Base-by-base conservation (phyloP, 768 basidiomycete genomes). In the Coprinopsis sp. region DNA sequence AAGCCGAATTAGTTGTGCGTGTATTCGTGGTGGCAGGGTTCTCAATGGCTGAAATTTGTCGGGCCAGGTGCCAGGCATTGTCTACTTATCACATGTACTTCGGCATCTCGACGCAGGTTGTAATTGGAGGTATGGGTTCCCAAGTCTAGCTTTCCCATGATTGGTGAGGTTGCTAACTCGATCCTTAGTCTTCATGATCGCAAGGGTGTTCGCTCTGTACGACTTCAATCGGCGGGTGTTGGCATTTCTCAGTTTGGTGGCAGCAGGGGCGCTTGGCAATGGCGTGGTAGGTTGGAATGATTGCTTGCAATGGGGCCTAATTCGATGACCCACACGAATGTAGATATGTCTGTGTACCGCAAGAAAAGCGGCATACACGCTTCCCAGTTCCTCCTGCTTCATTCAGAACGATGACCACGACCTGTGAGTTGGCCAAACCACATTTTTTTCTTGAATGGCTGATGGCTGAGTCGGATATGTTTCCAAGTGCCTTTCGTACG, bases 171-270 rank as follows among this genome's bases (percentile, higher is more conserved):
- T 27, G 4, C 21, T 29, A 39, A 36, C 25, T 46, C 11, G 34
- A 29, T 16, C 27, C 10, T n/a, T 27, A 70, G 69, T 64, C 10
- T 57, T 70, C 22, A 59, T 70, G 3, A 65, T 69, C n/a, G 63
- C 69, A 52, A 48, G 72, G 13, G 70, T 67, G 3, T 67, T 68
- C 45, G 72, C 72, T 22, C 59, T 74, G 0, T 74, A 72, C 44
- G 60, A 58, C 7, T 60, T 64, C 7, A 63, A 41, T 39, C 50
- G 51, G 7, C 33, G 39, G 16, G 49, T 69, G 12, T 60, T 73
- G 1, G 28, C 53, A 0, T 45, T 67, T n/a, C 54, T 67, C 7
- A 45, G 57, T 28, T 29, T 48, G 27, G 49, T 61, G 2, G 65
- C 59, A 0, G 42, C 60, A 21, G 53, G 52, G 3, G 64, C 61